These are phyloP conservation scores for Aureobasidium sp. DNA, from an alignment of 2,329 filamentous ascomycete species.

Conservation along the genomic window DNA sequence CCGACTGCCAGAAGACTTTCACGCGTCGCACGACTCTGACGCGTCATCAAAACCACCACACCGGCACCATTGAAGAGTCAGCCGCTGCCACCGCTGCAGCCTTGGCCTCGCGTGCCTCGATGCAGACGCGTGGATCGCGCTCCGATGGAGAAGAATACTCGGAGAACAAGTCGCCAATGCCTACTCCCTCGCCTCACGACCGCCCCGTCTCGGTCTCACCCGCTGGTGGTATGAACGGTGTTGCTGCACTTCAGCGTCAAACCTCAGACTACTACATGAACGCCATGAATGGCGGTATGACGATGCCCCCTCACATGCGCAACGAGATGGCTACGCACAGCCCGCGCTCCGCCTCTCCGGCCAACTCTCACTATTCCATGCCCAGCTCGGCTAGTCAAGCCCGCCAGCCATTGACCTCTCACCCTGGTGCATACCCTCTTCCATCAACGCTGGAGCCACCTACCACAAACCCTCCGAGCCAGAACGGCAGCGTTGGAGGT, in stretches of 20 bases:
- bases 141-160: conserved; percentile 64
- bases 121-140: conserved; percentile 46
- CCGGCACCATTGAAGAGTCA: conserved; percentile 88
- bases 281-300: conserved; percentile 52
- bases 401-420: conserved; percentile 65
- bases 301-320: conserved; percentile 73
- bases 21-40: conserved; percentile 92
- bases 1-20: conserved; percentile 97
- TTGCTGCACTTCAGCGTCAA: conserved; percentile 62
- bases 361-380: conserved; percentile 55
- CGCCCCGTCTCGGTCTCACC: conserved; percentile 75
- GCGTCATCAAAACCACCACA: conserved; percentile 92
- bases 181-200: conserved; percentile 78
- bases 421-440: conserved; percentile 52
- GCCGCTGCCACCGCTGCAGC: conserved; percentile 82
- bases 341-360: conserved; percentile 56
- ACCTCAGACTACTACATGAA: conserved; percentile 70
- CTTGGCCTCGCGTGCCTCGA: conserved; percentile 52
- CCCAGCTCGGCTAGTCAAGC: conserved; percentile 47
- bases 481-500: conserved; percentile 65
- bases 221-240: conserved; percentile 62
- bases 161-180: conserved; percentile 64
- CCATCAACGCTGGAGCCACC: conserved; percentile 79
- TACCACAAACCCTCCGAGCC: conserved; percentile 67
- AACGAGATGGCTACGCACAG: conserved; percentile 65